These are phyloP conservation scores for Phellopilus nigrolimitatus DNA, from an alignment of 1,284 basidiomycete genomes.

Conservation along the genomic window DNA sequence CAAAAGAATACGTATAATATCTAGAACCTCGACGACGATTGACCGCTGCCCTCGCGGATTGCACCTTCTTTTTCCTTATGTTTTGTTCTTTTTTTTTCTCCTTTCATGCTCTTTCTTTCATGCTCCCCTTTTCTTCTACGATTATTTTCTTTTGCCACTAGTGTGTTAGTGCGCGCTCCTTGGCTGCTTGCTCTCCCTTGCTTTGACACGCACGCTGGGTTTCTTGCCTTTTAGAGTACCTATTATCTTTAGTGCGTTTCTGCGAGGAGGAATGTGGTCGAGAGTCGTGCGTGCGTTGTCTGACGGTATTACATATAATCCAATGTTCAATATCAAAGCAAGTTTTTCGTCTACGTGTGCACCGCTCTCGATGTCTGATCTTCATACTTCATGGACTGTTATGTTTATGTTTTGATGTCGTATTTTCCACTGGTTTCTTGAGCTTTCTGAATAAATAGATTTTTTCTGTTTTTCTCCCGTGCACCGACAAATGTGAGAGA, in stretches of 20 bases:
- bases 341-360: too few species aligned
- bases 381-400: too few species aligned
- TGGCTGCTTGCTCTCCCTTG: background rate
- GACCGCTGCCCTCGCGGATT: slow-evolving; percentile 1
- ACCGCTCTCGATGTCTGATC: too few species aligned
- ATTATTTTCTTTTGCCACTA: background rate
- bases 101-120: slow-evolving; percentile 3
- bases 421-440: too few species aligned
- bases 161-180: background rate
- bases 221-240: slow-evolving; percentile 1
- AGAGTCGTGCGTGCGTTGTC: slow-evolving; percentile 1
- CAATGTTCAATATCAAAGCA: background rate
- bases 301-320: background rate
- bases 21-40: slow-evolving; percentile 3
- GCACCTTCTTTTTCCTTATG: slow-evolving; percentile 1
- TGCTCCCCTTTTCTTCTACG: slow-evolving; percentile 1
- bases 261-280: background rate
- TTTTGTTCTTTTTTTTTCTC: background rate
- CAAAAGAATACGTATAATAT: background rate
- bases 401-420: too few species aligned
- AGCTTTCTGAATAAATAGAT: too few species aligned
- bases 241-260: background rate
- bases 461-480: too few species aligned
- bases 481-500: too few species aligned
- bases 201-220: background rate